Evolutionary conservation across 306 rosid species (phyloP).

Genomic region (Mimosa bimucronata): DNA sequence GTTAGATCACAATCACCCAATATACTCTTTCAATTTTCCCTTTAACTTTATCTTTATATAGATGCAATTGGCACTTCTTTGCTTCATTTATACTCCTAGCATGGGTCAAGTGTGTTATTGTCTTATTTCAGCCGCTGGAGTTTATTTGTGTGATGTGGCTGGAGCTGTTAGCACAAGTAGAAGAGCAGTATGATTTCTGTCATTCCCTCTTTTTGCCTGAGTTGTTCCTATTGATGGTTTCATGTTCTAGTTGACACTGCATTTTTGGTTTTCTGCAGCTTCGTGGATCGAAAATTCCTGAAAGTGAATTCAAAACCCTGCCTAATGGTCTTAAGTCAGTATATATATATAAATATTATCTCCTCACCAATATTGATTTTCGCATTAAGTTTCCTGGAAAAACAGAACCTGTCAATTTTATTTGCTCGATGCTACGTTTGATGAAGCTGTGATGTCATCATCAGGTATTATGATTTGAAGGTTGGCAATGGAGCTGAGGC

Average conservation of each 20-base stretch:
- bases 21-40: not conserved
- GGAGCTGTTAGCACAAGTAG: conserved; percentile 63
- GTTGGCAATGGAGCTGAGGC: conserved; percentile 88
- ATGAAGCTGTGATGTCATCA: conserved; percentile 37
- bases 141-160: conserved; percentile 50
- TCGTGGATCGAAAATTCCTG: conserved; percentile 70
- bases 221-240: conserved; percentile 22
- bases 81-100: not conserved
- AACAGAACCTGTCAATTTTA: conserved; percentile 16
- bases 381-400: conserved; percentile 2
- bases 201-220: not conserved
- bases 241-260: conserved; percentile 14
- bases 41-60: not conserved
- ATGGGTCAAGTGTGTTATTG: not conserved
- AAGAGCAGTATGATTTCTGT: conserved; percentile 50
- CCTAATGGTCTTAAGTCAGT: conserved; percentile 94
- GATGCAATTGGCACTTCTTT: not conserved
- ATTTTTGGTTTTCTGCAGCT: conserved; percentile 37
- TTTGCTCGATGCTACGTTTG: conserved; percentile 11
- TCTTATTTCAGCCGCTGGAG: conserved; percentile 47
- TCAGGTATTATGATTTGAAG: conserved; percentile 96
- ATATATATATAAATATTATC: conserved; percentile 33
- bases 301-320: conserved; percentile 80
- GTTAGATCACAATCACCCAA: conserved; percentile 43
- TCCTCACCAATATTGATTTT: conserved; percentile 24